phyloP scores from a whole-genome alignment of 2,329 filamentous ascomycete genomes.

The Penicillium sp. region DNA sequence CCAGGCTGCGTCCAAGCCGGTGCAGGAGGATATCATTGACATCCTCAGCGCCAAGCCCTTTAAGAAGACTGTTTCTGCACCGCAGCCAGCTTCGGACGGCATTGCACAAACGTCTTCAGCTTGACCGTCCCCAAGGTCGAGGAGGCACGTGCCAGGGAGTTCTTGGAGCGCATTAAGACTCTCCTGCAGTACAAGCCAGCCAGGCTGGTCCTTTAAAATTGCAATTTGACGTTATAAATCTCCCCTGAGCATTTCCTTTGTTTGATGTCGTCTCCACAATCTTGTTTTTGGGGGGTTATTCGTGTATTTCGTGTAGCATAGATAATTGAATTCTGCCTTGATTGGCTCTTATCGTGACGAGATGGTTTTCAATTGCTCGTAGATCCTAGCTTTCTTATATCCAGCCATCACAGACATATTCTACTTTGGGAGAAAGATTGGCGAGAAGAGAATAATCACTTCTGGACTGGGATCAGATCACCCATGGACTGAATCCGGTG shows the following conservation, averaged over 20 bases:
- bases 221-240: slow-evolving; percentile 11
- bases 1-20: slow-evolving; percentile 28
- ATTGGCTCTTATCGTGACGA: slow-evolving; percentile 3
- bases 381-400: no score
- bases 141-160: slow-evolving; percentile 72
- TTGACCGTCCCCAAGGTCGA: slow-evolving; percentile 73
- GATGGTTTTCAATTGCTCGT: no score
- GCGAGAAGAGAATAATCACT: no score
- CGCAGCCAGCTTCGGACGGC: slow-evolving; percentile 32
- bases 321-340: slow-evolving; percentile 22
- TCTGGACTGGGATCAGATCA: no score
- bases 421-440: no score
- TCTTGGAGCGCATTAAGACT: slow-evolving; percentile 79
- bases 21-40: slow-evolving; percentile 76
- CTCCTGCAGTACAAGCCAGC: slow-evolving; percentile 77
- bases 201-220: slow-evolving; percentile 56
- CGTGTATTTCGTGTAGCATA: slow-evolving; percentile 28
- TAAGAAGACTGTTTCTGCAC: slow-evolving; percentile 27
- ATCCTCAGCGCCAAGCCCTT: slow-evolving; percentile 56
- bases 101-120: slow-evolving; percentile 71
- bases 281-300: slow-evolving; percentile 7
- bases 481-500: no score
- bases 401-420: no score
- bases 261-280: slow-evolving; percentile 15
- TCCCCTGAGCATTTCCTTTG: slow-evolving; percentile 9